A percentile compares a stretch with the other conserved stretches of the same genome.
These are phyloP conservation scores for Pseudogymnoascus sp. DNA, from an alignment of 2,329 filamentous ascomycete genomes.

Conservation along the genomic window DNA sequence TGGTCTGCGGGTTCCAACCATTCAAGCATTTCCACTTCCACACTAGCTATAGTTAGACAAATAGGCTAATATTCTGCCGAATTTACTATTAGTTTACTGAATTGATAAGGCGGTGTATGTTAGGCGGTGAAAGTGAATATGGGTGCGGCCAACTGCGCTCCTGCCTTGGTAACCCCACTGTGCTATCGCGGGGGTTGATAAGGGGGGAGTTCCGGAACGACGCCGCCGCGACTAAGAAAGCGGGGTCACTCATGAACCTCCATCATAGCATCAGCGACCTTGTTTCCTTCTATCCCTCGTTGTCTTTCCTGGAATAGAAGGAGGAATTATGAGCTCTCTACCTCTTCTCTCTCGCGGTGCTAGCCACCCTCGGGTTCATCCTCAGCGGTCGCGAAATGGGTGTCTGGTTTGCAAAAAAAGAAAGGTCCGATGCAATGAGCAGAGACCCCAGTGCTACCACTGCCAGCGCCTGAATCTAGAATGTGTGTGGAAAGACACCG, in stretches of 20 bases:
- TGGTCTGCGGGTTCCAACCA: not conserved
- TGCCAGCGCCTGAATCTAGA: slow-evolving; percentile 3
- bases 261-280: not conserved
- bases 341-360: not conserved
- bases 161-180: not conserved
- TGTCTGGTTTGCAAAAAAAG: not conserved
- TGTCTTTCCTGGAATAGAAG: slow-evolving; percentile 2
- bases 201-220: not conserved
- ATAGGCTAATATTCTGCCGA: not conserved
- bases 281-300: not conserved
- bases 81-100: not conserved
- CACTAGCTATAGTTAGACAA: not conserved
- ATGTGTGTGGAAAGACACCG: slow-evolving; percentile 2
- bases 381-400: slow-evolving; percentile 4
- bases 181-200: not conserved
- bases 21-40: not conserved
- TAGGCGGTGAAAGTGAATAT: not conserved
- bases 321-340: not conserved
- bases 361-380: not conserved
- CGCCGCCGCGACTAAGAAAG: not conserved
- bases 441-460: slow-evolving; percentile 8
- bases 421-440: slow-evolving; percentile 8
- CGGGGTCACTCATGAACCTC: slow-evolving; percentile 3
- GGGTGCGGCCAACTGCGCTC: not conserved
- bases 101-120: slow-evolving; percentile 4